These are phyloP conservation scores for Neurospora sp. DNA, from an alignment of 495 filamentous ascomycete genomes.

Conservation along the genomic window DNA sequence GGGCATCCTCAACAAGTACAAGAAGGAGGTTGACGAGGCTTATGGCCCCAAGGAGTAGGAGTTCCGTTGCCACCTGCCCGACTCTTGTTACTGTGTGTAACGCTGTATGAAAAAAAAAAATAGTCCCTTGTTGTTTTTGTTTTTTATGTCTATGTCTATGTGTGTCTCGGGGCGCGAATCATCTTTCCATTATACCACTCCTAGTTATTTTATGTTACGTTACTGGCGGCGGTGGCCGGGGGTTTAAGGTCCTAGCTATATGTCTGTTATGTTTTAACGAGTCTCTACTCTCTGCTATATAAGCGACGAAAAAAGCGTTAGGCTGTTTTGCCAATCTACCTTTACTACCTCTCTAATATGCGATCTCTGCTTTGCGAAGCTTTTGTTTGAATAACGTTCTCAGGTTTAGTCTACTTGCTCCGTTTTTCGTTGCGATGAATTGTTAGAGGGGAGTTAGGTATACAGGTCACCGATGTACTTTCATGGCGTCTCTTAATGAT, in stretches of 20 bases:
- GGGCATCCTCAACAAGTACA: constrained; percentile 54
- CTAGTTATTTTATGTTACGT: constrained; percentile 1
- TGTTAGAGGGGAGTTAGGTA: too few relatives aligned
- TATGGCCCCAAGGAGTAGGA: constrained; percentile 28
- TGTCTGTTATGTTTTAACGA: background rate
- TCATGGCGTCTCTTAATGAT: too few relatives aligned
- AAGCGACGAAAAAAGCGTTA: background rate
- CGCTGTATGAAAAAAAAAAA: background rate
- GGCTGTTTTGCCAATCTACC: background rate
- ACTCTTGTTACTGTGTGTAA: background rate
- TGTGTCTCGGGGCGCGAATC: background rate
- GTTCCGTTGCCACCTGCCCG: constrained; percentile 1
- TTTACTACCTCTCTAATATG: background rate
- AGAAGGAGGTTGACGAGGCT: constrained; percentile 52
- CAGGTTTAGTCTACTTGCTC: background rate
- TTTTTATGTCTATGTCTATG: background rate
- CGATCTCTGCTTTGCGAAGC: background rate
- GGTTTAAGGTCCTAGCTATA: background rate
- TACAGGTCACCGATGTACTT: too few relatives aligned
- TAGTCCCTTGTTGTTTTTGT: background rate
- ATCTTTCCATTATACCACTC: background rate
- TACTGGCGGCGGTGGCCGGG: background rate
- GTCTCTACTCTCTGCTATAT: background rate
- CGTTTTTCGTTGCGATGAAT: background rate
- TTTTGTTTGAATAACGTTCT: background rate